phyloP scores from a whole-genome alignment of 1,284 basidiomycete genomes.

The Irpex sp. region DNA sequence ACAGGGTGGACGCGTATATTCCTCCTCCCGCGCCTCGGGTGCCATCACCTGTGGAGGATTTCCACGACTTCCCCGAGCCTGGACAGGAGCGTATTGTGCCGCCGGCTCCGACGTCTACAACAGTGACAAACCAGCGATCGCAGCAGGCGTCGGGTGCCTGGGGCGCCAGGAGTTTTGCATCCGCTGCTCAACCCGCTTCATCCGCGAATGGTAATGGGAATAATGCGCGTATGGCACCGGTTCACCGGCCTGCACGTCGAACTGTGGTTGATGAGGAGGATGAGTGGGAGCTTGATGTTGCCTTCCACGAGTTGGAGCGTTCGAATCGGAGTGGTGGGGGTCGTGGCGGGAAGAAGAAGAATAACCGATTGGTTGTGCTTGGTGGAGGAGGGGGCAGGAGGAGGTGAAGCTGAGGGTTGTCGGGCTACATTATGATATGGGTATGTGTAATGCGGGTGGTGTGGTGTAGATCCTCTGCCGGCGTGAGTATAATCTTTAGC shows the following conservation, averaged over 20 bases:
- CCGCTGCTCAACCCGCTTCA: constrained; percentile 54
- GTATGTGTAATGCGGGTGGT: neutral
- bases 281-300: constrained; percentile 76
- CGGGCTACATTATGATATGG: neutral
- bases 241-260: constrained; percentile 18
- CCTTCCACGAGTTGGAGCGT: constrained; percentile 78
- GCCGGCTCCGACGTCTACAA: constrained; percentile 11
- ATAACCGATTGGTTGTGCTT: constrained; percentile 65
- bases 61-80: constrained; percentile 18
- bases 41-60: constrained; percentile 24
- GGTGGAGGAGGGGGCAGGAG: constrained; percentile 47
- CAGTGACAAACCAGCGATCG: constrained; percentile 10
- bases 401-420: constrained; percentile 11
- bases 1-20: constrained; percentile 19
- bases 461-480: neutral
- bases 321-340: constrained; percentile 30
- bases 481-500: neutral
- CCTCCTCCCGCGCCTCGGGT: constrained; percentile 14
- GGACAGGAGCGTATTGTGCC: constrained; percentile 11
- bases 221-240: constrained; percentile 16
- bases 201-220: constrained; percentile 1
- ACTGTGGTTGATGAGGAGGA: constrained; percentile 38
- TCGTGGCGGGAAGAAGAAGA: constrained; percentile 52
- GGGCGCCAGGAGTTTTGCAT: constrained; percentile 77
- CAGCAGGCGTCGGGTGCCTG: constrained; percentile 55